phyloP scores from a whole-genome alignment of 768 basidiomycete species.

The Pisolithus orientalis region DNA sequence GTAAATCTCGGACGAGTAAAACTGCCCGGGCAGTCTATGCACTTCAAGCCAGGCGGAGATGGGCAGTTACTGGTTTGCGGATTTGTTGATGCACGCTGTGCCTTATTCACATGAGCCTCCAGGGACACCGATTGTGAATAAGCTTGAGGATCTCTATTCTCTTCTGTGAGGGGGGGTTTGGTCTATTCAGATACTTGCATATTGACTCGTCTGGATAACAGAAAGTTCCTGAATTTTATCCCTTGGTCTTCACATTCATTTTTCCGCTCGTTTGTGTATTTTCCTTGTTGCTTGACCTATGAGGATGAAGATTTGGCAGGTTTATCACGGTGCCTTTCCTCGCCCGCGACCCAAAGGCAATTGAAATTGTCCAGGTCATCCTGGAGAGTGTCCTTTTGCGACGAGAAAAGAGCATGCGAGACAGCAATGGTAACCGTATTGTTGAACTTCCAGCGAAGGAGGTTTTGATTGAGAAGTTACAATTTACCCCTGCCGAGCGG shows the following conservation, averaged over 20 bases:
- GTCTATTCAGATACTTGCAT: not conserved
- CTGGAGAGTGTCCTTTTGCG: conserved; percentile 82
- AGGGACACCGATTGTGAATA: conserved; percentile 95
- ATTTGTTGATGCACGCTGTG: not conserved
- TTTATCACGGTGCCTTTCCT: conserved; percentile 92
- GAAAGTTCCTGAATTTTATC: conserved; percentile 70
- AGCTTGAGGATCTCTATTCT: conserved; percentile 86
- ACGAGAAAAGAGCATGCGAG: conserved; percentile 90
- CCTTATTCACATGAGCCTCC: not conserved
- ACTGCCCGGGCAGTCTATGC: conserved; percentile 88
- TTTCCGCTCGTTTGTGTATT: conserved; percentile 70
- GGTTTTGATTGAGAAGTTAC: conserved; percentile 66
- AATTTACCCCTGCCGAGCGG: conserved; percentile 73
- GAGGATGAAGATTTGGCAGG: conserved; percentile 30
- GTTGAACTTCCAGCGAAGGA: conserved; percentile 86
- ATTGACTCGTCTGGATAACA: conserved; percentile 21
- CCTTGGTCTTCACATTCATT: conserved; percentile 83
- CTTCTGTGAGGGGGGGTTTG: conserved; percentile 44
- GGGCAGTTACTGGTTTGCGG: conserved; percentile 77
- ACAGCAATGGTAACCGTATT: conserved; percentile 78
- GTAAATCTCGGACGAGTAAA: conserved; percentile 84
- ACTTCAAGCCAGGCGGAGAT: conserved; percentile 68
- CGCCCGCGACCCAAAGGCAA: conserved; percentile 84
- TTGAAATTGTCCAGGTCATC: conserved; percentile 93
- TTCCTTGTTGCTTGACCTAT: not conserved